These are phyloP conservation scores for Citrus unshiu DNA, from an alignment of 345 rosid genomes.

Conservation along the genomic window DNA sequence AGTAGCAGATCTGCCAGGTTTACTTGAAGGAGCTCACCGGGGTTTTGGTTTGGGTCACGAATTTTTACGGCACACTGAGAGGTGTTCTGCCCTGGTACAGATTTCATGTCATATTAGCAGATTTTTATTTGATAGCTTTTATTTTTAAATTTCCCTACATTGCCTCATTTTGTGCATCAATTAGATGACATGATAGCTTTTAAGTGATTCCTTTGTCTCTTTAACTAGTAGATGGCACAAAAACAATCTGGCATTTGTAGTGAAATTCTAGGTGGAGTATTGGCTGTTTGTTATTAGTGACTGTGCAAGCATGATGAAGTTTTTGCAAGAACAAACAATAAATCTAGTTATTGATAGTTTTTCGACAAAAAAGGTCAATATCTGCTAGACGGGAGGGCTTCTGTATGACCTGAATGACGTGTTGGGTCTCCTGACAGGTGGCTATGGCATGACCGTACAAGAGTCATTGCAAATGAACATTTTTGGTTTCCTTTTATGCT, in stretches of 20 bases:
- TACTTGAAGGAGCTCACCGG: constrained; percentile 94
- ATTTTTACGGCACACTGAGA: constrained; percentile 85
- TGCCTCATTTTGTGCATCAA: not conserved
- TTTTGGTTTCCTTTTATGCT: not conserved
- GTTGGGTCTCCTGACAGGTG: not conserved
- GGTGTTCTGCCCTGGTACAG: constrained; percentile 90
- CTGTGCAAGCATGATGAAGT: not conserved
- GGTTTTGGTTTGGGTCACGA: constrained; percentile 95
- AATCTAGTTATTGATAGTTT: not conserved
- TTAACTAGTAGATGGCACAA: not conserved
- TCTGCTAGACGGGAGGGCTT: not conserved
- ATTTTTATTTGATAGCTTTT: not conserved
- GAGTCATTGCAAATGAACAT: not conserved
- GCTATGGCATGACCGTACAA: not conserved
- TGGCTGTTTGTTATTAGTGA: not conserved
- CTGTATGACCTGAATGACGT: not conserved
- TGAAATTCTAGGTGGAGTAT: not conserved
- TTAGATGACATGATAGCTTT: not conserved
- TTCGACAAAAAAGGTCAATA: not conserved
- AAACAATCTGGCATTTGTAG: not conserved
- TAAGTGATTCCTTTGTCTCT: not conserved
- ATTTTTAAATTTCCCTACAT: not conserved
- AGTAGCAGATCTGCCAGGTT: constrained; percentile 95
- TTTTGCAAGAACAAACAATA: not conserved
- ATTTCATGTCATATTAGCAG: constrained; percentile 15